A percentile compares a stretch with the other conserved stretches of the same genome.
phyloP scores from a whole-genome alignment of 208 protist genomes.

The Entamoeba moshkovskii region DNA sequence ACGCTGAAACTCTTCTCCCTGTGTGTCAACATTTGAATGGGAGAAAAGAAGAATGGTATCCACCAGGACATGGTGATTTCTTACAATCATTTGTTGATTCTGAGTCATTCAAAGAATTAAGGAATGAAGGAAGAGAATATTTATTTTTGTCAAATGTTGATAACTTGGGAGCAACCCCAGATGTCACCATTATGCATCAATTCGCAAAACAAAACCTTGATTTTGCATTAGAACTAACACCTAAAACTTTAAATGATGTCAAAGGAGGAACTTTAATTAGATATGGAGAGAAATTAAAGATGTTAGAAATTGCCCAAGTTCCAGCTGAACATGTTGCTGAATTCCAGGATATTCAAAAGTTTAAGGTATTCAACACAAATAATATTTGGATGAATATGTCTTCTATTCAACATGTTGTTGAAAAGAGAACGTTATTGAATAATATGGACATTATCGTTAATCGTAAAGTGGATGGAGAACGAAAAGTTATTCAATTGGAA shows the following conservation, averaged over 20 bases:
- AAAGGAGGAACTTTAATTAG: constrained; percentile 64
- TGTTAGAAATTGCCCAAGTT: constrained; percentile 66
- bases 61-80: constrained; percentile 94
- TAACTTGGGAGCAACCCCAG: constrained; percentile 85
- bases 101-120: constrained; percentile 49
- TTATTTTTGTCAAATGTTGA: constrained; percentile 96
- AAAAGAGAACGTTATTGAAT: constrained; percentile 52
- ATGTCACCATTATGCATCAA: constrained; percentile 22
- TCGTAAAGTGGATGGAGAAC: constrained; percentile 33
- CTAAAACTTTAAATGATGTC: constrained; percentile 62
- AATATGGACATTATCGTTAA: constrained; percentile 56
- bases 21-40: constrained; percentile 24
- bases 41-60: constrained; percentile 65
- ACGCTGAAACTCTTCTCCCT: constrained; percentile 50
- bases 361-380: constrained; percentile 97
- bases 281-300: constrained; percentile 47
- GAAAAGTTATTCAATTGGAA: constrained; percentile 58
- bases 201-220: background rate
- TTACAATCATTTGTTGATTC: constrained; percentile 72
- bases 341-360: constrained; percentile 73
- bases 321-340: constrained; percentile 40
- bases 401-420: constrained; percentile 45
- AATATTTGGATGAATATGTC: constrained; percentile 86
- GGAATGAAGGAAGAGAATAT: constrained; percentile 68
- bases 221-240: constrained; percentile 51